Base-by-base conservation (phyloP, 345 rosid species). In the Lepidium didymum region DNA sequence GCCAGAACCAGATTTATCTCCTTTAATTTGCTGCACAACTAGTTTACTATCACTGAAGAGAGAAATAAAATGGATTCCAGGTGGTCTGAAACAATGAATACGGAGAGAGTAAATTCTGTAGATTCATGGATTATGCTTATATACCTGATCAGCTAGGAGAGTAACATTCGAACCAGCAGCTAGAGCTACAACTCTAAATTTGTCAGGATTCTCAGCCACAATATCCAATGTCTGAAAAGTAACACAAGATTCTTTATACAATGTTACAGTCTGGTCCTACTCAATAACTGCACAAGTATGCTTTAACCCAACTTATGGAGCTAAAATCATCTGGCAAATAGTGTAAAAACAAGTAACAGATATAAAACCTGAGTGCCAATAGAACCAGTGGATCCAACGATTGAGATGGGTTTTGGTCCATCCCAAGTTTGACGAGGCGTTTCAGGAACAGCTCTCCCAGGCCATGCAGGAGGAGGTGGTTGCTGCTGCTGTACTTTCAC, bases 91-190 rank as follows among this genome's bases (percentile, higher is more conserved):
- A 41, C 3, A 0, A 45, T 3, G 27, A 55, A 64, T 2, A 29
- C 45, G n/a, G 19, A 13, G 55, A 54, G 19, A 46, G 38, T 12
- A 33, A 44, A 6, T 34, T 63, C 43, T 37, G 40, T 41, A 31
- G 41, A 41, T n/a, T 31, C 11, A 2, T n/a, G 16, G 3, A 47
- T 33, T 36, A 50, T 8, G 8, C 47, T 5, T n/a, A 21, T 37
- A 51, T 64, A 94, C 96, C 95, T 94, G 99, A 73, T 91, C 96
- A 56, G 88, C 88, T 69, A 94, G 96, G 72, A 94, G 97, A 59
- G 97, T 77, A 29, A 91, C 87, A 67, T 94, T 94, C 15, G 99
- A 89, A 68, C 99, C 99, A 75, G 97, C 97, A 51, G 99, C 96
- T 37, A 94, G 84, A 21, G 91, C 97, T 72, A 94, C 99, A 16